These are phyloP conservation scores for Colletotrichum salicis DNA, from an alignment of 2,329 filamentous ascomycete species.

Conservation along the genomic window DNA sequence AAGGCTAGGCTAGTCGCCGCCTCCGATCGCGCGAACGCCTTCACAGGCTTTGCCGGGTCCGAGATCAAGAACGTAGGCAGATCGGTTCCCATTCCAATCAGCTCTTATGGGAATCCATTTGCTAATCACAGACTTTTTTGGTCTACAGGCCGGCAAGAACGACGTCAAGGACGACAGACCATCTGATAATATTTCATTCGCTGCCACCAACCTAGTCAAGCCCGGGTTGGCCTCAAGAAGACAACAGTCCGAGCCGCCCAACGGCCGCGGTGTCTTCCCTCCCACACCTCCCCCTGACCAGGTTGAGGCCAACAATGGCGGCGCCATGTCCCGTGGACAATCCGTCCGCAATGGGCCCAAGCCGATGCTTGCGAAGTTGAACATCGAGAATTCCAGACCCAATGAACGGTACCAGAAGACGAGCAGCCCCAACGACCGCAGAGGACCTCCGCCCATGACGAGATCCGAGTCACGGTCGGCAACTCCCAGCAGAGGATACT, in stretches of 20 bases:
- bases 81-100: constrained; percentile 5
- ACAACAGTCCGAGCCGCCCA: constrained; percentile 87
- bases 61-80: constrained; percentile 78
- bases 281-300: constrained; percentile 97
- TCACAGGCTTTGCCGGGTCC: constrained; percentile 82
- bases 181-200: constrained; percentile 86
- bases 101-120: constrained; percentile 26
- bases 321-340: constrained; percentile 61
- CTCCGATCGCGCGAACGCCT: constrained; percentile 81
- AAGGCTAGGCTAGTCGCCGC: constrained; percentile 94
- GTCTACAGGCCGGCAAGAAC: constrained; percentile 58
- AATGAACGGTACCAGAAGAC: constrained; percentile 67
- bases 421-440: constrained; percentile 51
- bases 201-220: constrained; percentile 92
- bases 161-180: constrained; percentile 81
- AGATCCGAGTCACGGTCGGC: constrained; percentile 56
- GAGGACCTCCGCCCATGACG: constrained; percentile 42
- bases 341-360: constrained; percentile 72
- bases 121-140: constrained; percentile 40
- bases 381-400: constrained; percentile 64
- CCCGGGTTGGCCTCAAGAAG: constrained; percentile 81
- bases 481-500: constrained; percentile 50
- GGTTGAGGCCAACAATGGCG: constrained; percentile 64
- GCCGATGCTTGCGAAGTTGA: constrained; percentile 70
- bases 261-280: constrained; percentile 82